These are phyloP conservation scores for Neoconidiobolus thromboides DNA, from an alignment of 371 early-diverging fungal genomes.

Conservation along the genomic window DNA sequence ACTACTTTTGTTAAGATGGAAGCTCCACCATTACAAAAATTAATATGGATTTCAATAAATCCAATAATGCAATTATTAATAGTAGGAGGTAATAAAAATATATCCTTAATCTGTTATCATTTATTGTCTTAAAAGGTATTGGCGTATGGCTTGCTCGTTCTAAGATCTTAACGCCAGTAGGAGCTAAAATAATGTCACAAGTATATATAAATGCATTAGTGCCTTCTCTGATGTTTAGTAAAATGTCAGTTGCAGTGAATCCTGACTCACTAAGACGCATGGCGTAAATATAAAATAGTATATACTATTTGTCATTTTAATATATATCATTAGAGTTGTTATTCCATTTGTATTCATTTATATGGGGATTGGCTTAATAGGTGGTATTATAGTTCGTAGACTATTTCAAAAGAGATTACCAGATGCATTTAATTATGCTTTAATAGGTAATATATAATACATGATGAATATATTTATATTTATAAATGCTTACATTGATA, in stretches of 20 bases:
- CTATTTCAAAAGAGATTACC: not conserved
- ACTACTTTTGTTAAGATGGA: no score
- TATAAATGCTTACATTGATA: no score
- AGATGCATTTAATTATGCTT: not conserved
- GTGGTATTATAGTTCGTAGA: not conserved
- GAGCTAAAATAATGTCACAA: not conserved
- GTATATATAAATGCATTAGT: not conserved
- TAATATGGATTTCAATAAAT: not conserved
- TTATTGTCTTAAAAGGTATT: not conserved
- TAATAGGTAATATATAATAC: not conserved
- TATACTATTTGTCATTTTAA: not conserved
- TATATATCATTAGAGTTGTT: not conserved
- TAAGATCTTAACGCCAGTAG: not conserved
- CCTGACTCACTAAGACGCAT: not conserved
- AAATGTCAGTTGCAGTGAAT: not conserved
- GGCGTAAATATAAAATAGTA: not conserved
- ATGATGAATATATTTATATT: not conserved
- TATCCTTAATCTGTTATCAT: not conserved
- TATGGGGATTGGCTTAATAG: not conserved
- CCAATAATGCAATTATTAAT: not conserved
- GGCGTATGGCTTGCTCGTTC: not conserved
- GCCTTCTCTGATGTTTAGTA: slow-evolving; percentile 1
- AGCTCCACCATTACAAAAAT: no score
- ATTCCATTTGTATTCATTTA: slow-evolving; percentile 1
- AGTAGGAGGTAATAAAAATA: not conserved